These are phyloP conservation scores for Pythium monospermum DNA, from an alignment of 352 stramenopile species.

Conservation along the genomic window DNA sequence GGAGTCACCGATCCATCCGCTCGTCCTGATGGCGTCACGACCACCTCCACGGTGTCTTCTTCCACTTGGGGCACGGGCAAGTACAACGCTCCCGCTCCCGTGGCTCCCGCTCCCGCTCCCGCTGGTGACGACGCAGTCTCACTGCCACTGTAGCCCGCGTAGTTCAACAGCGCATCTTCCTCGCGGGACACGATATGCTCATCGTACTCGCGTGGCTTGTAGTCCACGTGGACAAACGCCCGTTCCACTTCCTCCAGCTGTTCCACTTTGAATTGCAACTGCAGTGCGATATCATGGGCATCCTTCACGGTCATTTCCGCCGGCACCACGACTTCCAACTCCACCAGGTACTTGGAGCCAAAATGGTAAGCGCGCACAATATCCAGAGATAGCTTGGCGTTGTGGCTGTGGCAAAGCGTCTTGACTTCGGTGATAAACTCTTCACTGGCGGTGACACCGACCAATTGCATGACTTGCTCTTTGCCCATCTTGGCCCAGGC, in stretches of 20 bases:
- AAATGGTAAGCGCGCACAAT: conserved; percentile 92
- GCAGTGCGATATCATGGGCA: conserved; percentile 92
- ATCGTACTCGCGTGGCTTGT: conserved; percentile 77
- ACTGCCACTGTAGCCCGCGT: too few species aligned
- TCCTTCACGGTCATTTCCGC: conserved; percentile 87
- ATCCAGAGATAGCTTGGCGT: conserved; percentile 79
- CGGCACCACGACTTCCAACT: conserved; percentile 92
- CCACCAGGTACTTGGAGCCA: conserved; percentile 92
- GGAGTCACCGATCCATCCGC: too few species aligned
- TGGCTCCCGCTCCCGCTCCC: too few species aligned
- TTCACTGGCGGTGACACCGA: conserved; percentile 55
- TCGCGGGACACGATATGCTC: too few species aligned
- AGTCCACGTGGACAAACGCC: conserved; percentile 92
- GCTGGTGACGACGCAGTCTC: too few species aligned
- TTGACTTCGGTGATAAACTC: conserved; percentile 90
- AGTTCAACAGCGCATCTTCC: too few species aligned
- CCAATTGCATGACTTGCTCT: conserved; percentile 88
- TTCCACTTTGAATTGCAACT: conserved; percentile 95
- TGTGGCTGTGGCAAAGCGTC: conserved; percentile 69
- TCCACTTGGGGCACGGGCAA: conserved; percentile 58
- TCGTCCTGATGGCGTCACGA: too few species aligned
- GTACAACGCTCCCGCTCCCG: too few species aligned
- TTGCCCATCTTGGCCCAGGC: conserved; percentile 88
- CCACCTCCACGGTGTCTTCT: conserved; percentile 26
- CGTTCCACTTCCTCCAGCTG: conserved; percentile 81